Percentiles rank a stretch among this genome's conserved stretches.
phyloP scores from a whole-genome alignment of 805 yeast species.

The Saturnispora gosingensis region DNA sequence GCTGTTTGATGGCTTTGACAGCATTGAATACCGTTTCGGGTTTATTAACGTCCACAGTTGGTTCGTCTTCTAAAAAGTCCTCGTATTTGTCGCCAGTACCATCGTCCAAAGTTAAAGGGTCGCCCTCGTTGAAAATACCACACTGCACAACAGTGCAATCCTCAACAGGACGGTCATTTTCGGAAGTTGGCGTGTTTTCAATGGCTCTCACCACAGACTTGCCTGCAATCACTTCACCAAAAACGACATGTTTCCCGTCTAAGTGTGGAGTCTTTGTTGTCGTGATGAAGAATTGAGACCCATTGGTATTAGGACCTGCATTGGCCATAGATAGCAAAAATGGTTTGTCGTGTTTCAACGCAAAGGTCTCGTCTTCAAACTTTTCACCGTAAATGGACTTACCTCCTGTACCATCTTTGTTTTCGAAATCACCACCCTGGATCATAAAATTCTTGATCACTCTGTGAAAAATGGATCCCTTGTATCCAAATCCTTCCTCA shows the following conservation, averaged over 20 bases:
- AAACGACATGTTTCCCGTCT: conserved; percentile 93
- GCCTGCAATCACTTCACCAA: conserved; percentile 81
- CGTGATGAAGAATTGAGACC: conserved; percentile 92
- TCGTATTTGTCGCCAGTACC: conserved; percentile 83
- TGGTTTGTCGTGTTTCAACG: conserved; percentile 68
- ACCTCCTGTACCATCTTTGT: conserved; percentile 67
- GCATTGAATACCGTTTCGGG: conserved; percentile 65
- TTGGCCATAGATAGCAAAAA: conserved; percentile 94
- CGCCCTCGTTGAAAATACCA: conserved; percentile 64
- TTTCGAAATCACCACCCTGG: conserved; percentile 92
- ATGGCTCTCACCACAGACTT: conserved; percentile 70
- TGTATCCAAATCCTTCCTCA: conserved; percentile 70
- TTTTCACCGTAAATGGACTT: conserved; percentile 77
- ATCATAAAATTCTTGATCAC: conserved; percentile 85
- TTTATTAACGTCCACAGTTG: conserved; percentile 44
- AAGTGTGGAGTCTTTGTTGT: conserved; percentile 90
- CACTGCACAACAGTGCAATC: conserved; percentile 69
- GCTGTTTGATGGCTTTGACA: conserved; percentile 53
- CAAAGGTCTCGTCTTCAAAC: conserved; percentile 86
- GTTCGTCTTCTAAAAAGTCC: conserved; percentile 67
- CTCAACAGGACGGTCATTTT: conserved; percentile 58
- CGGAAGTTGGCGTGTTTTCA: conserved; percentile 60
- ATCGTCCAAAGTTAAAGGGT: conserved; percentile 46
- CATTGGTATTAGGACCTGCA: conserved; percentile 92
- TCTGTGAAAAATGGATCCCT: conserved; percentile 87